Conservation (phyloP, 225 moss, liverwort and hornwort genomes). For the Marchantia paleacea region DNA sequence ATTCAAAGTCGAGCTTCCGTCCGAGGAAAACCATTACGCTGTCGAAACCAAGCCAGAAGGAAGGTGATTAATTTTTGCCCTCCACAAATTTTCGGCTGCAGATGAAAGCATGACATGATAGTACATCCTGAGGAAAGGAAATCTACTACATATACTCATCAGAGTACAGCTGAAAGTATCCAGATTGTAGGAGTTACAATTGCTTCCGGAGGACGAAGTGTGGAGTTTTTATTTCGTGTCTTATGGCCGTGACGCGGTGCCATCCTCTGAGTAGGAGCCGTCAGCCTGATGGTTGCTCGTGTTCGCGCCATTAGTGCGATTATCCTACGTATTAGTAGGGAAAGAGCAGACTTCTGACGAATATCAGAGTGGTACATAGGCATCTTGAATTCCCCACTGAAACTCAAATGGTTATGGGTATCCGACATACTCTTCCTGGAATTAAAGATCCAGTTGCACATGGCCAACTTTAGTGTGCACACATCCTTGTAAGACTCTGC, state of each 20-base stretch:
- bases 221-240: not conserved
- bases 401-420: not conserved
- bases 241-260: not conserved
- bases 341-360: not conserved
- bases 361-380: not conserved
- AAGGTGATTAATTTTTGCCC: conserved; percentile 7
- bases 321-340: not conserved
- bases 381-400: not conserved
- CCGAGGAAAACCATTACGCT: not conserved
- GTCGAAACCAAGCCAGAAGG: not conserved
- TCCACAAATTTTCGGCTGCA: not conserved
- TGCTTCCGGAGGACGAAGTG: not conserved
- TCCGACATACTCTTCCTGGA: not conserved
- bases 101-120: not conserved
- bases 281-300: not conserved
- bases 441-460: not conserved
- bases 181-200: not conserved
- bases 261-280: not conserved
- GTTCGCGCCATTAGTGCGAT: not conserved
- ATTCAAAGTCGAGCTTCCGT: conserved; percentile 9
- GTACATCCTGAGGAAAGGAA: not conserved
- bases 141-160: not conserved
- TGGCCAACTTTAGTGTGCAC: not conserved
- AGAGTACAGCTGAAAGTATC: not conserved
- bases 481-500: not conserved